Evolutionary conservation across 495 filamentous ascomycete genomes (phyloP), one percentile per base, ranked within the genome.

Genomic region (Aspergillus sclerotioniger): DNA sequence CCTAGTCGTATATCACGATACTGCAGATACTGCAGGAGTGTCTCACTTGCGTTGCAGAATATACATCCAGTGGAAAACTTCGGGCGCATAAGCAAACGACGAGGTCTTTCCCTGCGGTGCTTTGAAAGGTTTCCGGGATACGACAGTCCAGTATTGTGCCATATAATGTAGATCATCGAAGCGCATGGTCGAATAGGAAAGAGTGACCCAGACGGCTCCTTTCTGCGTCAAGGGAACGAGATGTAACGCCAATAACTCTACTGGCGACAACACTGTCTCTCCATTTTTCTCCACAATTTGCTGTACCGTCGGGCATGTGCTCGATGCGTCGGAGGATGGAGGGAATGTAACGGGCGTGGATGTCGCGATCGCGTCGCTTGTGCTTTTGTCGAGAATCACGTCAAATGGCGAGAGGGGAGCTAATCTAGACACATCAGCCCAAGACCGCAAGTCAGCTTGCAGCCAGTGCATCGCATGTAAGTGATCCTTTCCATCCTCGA

Each of bases 31-130:
- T 21, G 37, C n/a, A 12, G 37, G 37, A 15, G 33, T 37, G 13
- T 37, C 33, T 65, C 56, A 75, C 51, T 66, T 71, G 5, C 75
- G 69, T 28, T 67, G 64, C 29, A 78, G 48, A 3, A 69, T 63
- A 62, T 78, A 78, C 15, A 78, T 17, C 75, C 75, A 78, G 57
- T 78, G 75, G 46, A 69, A 78, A 2, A 75, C 66, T 3, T 72
- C 68, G 0, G 75, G 73, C 1, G 70, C 65, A 61, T 71, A 46
- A 2, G 69, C 68, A 15, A 67, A 61, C 0, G 73, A 63, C 25
- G 68, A 68, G 3, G 66, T 65, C 45, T 61, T 58, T 2, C 75
- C 75, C 16, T 71, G 8, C 6, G 75, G 73, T n/a, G 75, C 75
- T 47, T 72, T 71, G 20, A 78, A 28, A 2, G 73, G 59, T 3